These are phyloP conservation scores for Globisporangium orthogonon DNA, from an alignment of 352 stramenopile species.

Conservation along the genomic window DNA sequence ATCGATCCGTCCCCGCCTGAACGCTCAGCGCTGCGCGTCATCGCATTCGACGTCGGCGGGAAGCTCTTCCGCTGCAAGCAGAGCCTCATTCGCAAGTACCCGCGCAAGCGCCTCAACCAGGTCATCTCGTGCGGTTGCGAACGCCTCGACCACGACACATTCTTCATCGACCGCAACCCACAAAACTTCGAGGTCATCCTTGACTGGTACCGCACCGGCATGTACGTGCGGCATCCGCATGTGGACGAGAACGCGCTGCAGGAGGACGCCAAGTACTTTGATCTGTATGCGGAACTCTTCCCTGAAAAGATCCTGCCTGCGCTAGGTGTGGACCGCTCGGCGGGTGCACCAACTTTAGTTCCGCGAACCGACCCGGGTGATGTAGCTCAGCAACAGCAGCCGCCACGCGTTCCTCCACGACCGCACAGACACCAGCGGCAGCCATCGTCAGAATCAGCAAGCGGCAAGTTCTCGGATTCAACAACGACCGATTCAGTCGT, in stretches of 20 bases:
- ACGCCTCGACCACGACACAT: constrained; percentile 31
- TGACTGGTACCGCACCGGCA: constrained; percentile 68
- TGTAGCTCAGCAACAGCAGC: background rate
- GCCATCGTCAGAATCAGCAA: background rate
- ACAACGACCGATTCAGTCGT: background rate
- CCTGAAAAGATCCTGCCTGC: constrained; percentile 7
- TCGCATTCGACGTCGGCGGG: constrained; percentile 64
- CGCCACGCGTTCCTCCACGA: constrained; percentile 13
- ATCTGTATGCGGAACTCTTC: constrained; percentile 59
- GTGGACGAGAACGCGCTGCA: constrained; percentile 41
- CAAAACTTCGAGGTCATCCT: constrained; percentile 66
- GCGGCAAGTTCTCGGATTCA: background rate
- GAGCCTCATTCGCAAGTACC: constrained; percentile 50
- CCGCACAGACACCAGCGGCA: constrained; percentile 3
- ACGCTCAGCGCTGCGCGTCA: constrained; percentile 11
- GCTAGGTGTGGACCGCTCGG: background rate
- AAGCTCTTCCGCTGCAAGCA: constrained; percentile 64
- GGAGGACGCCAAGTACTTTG: constrained; percentile 62
- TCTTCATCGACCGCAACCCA: constrained; percentile 73
- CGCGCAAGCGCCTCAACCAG: constrained; percentile 51
- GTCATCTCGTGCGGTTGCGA: constrained; percentile 56
- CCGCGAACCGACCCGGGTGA: background rate
- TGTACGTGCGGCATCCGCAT: constrained; percentile 29
- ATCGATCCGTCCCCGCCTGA: no score
- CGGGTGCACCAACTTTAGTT: no score